phyloP scores from a whole-genome alignment of 768 basidiomycete species.

The Hortiboletus campestris region DNA sequence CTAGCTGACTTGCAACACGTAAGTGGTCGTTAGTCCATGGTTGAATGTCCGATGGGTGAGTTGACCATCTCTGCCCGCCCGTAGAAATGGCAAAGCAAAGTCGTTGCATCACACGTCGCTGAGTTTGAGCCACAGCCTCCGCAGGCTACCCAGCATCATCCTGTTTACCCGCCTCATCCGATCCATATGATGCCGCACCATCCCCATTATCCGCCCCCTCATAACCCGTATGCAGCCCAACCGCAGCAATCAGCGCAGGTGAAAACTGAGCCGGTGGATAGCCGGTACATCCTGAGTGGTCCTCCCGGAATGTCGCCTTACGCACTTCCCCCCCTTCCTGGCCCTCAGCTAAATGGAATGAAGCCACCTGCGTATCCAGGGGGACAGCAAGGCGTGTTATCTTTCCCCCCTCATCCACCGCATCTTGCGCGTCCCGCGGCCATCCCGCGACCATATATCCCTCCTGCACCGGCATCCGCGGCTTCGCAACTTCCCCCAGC shows the following conservation, averaged over 20 bases:
- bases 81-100: conserved; percentile 96
- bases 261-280: conserved; percentile 74
- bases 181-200: conserved; percentile 58
- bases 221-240: conserved; percentile 49
- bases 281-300: conserved; percentile 57
- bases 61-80: neutral
- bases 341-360: conserved; percentile 58
- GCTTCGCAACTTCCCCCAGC: conserved; percentile 14
- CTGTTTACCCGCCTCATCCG: conserved; percentile 57
- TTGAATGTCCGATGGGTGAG: conserved; percentile 4
- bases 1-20: conserved; percentile 86
- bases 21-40: conserved; percentile 37
- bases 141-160: conserved; percentile 46
- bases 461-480: conserved; percentile 23
- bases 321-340: conserved; percentile 59
- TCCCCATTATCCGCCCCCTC: conserved; percentile 51
- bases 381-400: conserved; percentile 57
- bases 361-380: conserved; percentile 53
- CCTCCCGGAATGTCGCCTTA: conserved; percentile 46
- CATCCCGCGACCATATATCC: conserved; percentile 23
- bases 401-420: conserved; percentile 43
- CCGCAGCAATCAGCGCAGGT: conserved; percentile 46
- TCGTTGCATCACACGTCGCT: conserved; percentile 91
- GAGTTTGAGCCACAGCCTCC: conserved; percentile 73
- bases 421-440: conserved; percentile 25